A percentile compares a stretch with the other conserved stretches of the same genome.
Evolutionary conservation across 1,284 basidiomycete genomes (phyloP).

Genomic region (Chondrostereum purpureum): DNA sequence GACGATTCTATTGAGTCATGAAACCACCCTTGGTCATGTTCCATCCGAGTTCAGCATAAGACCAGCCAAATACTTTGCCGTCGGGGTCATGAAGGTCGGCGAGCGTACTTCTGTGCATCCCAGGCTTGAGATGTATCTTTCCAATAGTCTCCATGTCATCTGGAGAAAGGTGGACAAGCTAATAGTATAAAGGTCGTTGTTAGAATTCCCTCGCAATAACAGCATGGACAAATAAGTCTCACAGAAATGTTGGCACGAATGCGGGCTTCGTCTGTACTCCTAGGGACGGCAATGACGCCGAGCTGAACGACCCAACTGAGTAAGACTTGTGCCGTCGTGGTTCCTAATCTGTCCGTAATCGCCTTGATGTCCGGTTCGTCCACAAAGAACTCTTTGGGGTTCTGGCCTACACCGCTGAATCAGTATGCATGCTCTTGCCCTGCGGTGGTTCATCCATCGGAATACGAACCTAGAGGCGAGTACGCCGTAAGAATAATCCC

Average conservation of each 20-base stretch:
- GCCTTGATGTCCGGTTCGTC: slow-evolving; percentile 26
- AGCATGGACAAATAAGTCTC: neutral
- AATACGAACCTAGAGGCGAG: slow-evolving; percentile 53
- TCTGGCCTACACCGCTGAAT: no score
- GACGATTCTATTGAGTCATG: no score
- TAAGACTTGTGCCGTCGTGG: slow-evolving; percentile 43
- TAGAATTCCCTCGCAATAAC: no score
- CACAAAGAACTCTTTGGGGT: neutral
- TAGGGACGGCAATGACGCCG: slow-evolving; percentile 36
- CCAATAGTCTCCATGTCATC: slow-evolving; percentile 8
- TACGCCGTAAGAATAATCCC: slow-evolving; percentile 66
- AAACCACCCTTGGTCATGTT: slow-evolving; percentile 4
- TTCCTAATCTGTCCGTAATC: slow-evolving; percentile 39
- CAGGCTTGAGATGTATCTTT: slow-evolving; percentile 5
- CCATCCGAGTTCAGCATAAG: slow-evolving; percentile 9
- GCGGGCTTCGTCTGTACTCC: slow-evolving; percentile 40
- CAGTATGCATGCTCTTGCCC: neutral
- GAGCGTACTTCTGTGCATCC: slow-evolving; percentile 3
- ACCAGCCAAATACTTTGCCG: slow-evolving; percentile 7
- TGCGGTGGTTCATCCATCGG: neutral
- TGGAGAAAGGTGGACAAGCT: slow-evolving; percentile 4
- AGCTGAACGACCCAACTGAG: slow-evolving; percentile 43
- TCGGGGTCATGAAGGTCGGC: neutral
- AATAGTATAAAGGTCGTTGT: no score
- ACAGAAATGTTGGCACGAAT: slow-evolving; percentile 42